Evolutionary conservation across 768 basidiomycete genomes (phyloP), one percentile per base, ranked within the genome.

Genomic region (Termitomyces sp.): DNA sequence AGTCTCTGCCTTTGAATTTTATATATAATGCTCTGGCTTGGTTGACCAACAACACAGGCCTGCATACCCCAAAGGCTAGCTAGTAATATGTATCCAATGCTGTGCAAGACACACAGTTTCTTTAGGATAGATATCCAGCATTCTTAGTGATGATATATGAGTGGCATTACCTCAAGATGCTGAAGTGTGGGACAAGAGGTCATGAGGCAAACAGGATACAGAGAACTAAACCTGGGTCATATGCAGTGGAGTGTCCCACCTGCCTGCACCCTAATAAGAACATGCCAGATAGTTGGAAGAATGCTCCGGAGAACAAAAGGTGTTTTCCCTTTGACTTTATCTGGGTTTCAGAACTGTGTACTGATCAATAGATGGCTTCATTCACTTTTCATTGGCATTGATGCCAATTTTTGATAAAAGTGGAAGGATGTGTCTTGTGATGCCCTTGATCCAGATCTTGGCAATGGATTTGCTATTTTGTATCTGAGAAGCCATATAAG

Each of bases 231-330:
- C 56, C 17, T 11, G 71, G 72, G 2, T 62, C 65, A 32, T 63
- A 59, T n/a, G 42, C 42, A 6, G 42, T 43, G 5, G 42, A 43
- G 15, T n/a, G 17, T 7, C 17, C 42, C 2, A 70, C 72, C 0
- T 74, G 72, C 55, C 73, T 70, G 0, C 70, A 69, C 5, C 68
- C 62, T 0, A 63, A 58, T 1, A 66, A 68, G n/a, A 72, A 71
- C 50, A 50, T 73, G 29, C 68, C 72, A 9, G 31, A 32, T 10
- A 59, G 53, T 6, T 73, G 71, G 71, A 32, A 65, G 32, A 48
- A 67, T 25, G 54, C 40, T 10, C 55, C 59, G 1, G 56, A 64
- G 5, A 60, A 69, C 4, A 54, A 61, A 31, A 45, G 48, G 65
- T 68, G 14, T 17, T 60, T 62, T 36, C 2, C 10, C n/a, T 38